Conservation (phyloP, 1,284 basidiomycete genomes). For the Ganoderma multipileum region DNA sequence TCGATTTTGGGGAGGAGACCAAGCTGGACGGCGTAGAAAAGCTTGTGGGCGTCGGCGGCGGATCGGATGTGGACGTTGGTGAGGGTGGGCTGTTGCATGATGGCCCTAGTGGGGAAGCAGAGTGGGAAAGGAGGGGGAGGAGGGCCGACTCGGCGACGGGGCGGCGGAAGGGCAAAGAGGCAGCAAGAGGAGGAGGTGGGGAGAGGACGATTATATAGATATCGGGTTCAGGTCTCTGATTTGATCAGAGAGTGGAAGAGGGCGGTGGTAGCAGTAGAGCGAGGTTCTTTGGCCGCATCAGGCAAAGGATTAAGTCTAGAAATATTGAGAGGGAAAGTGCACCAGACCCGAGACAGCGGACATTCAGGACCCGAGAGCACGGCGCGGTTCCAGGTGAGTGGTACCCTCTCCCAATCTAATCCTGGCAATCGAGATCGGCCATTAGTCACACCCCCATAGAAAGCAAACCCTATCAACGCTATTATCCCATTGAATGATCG, state of each 20-base stretch:
- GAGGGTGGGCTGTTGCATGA: constrained; percentile 48
- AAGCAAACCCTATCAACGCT: constrained; percentile 27
- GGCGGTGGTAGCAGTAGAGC: constrained; percentile 25
- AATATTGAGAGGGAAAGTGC: constrained; percentile 14
- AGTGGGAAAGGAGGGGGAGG: constrained; percentile 17
- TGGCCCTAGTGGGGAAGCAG: constrained; percentile 12
- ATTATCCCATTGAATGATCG: constrained; percentile 27
- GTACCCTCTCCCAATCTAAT: constrained; percentile 31
- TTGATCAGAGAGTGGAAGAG: constrained; percentile 24
- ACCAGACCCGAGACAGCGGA: constrained; percentile 26
- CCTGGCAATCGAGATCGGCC: constrained; percentile 25
- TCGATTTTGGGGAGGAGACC: constrained; percentile 49
- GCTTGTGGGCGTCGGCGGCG: constrained; percentile 49
- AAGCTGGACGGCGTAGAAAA: constrained; percentile 51
- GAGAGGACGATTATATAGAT: constrained; percentile 37
- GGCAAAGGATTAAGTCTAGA: constrained; percentile 27
- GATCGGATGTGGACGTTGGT: constrained; percentile 48
- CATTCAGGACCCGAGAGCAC: constrained; percentile 17
- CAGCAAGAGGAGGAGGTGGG: constrained; percentile 31
- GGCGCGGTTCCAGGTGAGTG: constrained; percentile 17
- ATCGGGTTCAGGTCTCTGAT: constrained; percentile 27
- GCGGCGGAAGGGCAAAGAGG: constrained; percentile 28
- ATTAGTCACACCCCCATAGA: constrained; percentile 15
- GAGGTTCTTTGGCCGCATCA: constrained; percentile 30
- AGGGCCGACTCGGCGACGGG: constrained; percentile 29